phyloP scores from a whole-genome alignment of 2,329 filamentous ascomycete genomes.

The Aspergillus terreus region DNA sequence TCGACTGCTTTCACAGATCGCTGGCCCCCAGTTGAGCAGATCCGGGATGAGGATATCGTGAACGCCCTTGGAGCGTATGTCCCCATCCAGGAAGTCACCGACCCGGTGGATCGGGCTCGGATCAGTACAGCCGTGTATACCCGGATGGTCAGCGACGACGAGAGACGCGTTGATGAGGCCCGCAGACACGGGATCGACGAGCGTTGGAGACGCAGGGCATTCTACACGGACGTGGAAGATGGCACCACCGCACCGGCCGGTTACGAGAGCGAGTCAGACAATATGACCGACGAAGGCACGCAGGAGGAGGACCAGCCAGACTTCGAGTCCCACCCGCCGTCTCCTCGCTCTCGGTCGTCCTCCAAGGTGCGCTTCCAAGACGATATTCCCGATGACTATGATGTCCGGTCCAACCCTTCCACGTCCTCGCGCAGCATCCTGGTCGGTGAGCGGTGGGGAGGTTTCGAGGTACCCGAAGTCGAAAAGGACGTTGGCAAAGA shows the following conservation, averaged over 20 bases:
- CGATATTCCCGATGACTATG: conserved; percentile 62
- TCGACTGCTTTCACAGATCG: conserved; percentile 27
- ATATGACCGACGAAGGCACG: conserved; percentile 55
- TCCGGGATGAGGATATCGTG: conserved; percentile 40
- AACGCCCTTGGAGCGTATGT: conserved; percentile 41
- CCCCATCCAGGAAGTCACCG: conserved; percentile 39
- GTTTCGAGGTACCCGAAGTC: conserved; percentile 72
- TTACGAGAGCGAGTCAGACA: conserved; percentile 48
- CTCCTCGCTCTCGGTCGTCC: conserved; percentile 65
- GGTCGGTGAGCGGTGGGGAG: conserved; percentile 66
- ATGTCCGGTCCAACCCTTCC: conserved; percentile 67
- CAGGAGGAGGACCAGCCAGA: conserved; percentile 31
- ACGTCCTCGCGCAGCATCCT: conserved; percentile 69
- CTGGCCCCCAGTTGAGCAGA: conserved; percentile 39
- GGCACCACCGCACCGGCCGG: conserved; percentile 62
- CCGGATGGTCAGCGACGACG: conserved; percentile 38
- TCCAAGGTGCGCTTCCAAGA: conserved; percentile 77
- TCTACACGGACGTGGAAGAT: conserved; percentile 84
- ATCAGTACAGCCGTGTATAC: conserved; percentile 36
- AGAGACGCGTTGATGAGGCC: conserved; percentile 33
- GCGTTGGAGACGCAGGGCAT: conserved; percentile 71
- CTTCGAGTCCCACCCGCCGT: conserved; percentile 38
- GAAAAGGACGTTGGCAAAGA: conserved; percentile 83
- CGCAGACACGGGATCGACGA: conserved; percentile 55
- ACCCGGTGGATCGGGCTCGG: conserved; percentile 39